Conservation (phyloP, 768 basidiomycete species). For the Boletus rex-veris region DNA sequence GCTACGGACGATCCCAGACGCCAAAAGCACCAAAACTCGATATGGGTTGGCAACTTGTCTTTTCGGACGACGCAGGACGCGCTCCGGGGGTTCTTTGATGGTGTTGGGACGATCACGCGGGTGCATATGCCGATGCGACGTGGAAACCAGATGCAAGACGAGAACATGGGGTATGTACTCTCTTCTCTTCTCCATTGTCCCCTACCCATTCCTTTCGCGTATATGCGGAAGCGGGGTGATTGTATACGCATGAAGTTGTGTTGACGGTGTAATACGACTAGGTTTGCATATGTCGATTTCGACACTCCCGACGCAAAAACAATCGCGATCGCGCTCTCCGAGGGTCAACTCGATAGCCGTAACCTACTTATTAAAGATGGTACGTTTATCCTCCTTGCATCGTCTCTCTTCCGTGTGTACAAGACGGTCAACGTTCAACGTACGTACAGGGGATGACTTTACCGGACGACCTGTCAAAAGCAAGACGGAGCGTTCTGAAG, state of each 20-base stretch:
- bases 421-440: not conserved
- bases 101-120: slow-evolving; percentile 70
- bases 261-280: slow-evolving; percentile 30
- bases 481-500: slow-evolving; percentile 32
- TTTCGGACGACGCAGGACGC: slow-evolving; percentile 82
- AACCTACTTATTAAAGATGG: slow-evolving; percentile 93
- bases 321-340: slow-evolving; percentile 76
- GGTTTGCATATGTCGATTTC: slow-evolving; percentile 98
- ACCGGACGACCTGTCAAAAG: slow-evolving; percentile 57
- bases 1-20: slow-evolving; percentile 13
- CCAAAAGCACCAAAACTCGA: slow-evolving; percentile 71
- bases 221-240: too few species aligned
- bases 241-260: not conserved
- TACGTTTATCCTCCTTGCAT: slow-evolving; percentile 28
- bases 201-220: not conserved
- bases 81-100: slow-evolving; percentile 68
- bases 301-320: slow-evolving; percentile 68
- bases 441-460: slow-evolving; percentile 63
- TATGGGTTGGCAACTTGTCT: slow-evolving; percentile 95
- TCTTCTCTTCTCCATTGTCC: not conserved
- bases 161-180: slow-evolving; percentile 73
- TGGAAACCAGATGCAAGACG: slow-evolving; percentile 48
- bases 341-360: slow-evolving; percentile 78
- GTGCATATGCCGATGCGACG: slow-evolving; percentile 84
- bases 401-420: not conserved